Conservation (phyloP, 2,329 filamentous ascomycete species). For the Phaeoacremonium minimum region DNA sequence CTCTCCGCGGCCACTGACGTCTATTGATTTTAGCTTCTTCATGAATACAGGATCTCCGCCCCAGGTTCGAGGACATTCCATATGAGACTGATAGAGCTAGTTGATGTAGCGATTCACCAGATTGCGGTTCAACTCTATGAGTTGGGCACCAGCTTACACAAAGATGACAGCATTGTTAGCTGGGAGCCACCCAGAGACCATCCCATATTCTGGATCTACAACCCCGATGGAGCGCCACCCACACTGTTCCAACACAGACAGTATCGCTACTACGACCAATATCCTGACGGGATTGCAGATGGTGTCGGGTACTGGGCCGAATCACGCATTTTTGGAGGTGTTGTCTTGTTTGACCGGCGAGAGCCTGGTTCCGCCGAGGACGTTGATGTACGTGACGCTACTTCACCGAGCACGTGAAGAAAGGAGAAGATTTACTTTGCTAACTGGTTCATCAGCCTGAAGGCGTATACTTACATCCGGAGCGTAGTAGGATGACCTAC, state of each 20-base stretch:
- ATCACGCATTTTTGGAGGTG: conserved; percentile 18
- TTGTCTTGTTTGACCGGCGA: conserved; percentile 16
- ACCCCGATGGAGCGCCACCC: conserved; percentile 6
- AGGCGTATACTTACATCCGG: conserved; percentile 16
- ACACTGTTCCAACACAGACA: conserved; percentile 20
- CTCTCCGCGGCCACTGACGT: background rate
- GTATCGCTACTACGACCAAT: conserved; percentile 20
- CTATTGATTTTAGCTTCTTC: conserved; percentile 14
- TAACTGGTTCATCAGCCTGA: too few species aligned
- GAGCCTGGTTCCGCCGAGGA: background rate
- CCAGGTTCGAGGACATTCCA: conserved; percentile 18
- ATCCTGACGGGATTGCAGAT: conserved; percentile 20
- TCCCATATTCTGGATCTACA: conserved; percentile 1
- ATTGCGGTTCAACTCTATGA: conserved; percentile 19
- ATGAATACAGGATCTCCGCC: conserved; percentile 15
- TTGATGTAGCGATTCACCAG: conserved; percentile 20
- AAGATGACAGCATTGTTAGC: conserved; percentile 13
- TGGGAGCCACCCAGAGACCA: conserved; percentile 15
- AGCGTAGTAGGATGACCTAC: conserved; percentile 11
- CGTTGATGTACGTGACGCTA: too few species aligned
- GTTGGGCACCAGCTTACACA: conserved; percentile 13
- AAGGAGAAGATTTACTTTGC: too few species aligned
- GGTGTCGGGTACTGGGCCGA: conserved; percentile 23
- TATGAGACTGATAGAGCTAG: conserved; percentile 23
- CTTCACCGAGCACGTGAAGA: too few species aligned